Conservation (phyloP, 2,329 filamentous ascomycete genomes). For the Trichoderma sp. region DNA sequence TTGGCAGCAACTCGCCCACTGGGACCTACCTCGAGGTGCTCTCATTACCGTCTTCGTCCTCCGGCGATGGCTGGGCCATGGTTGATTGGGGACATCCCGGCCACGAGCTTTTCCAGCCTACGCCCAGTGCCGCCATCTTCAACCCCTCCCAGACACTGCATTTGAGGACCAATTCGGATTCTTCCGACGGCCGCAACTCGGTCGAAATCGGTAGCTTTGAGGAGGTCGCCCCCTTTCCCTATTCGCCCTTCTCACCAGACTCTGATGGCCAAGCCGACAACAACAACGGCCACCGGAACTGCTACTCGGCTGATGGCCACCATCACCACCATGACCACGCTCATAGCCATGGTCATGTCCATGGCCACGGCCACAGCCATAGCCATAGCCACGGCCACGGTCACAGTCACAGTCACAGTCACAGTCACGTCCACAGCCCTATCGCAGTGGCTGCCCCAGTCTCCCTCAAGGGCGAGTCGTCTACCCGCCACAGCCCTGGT, state of each 20-base stretch:
- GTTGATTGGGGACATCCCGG: constrained; percentile 75
- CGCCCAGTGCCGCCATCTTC: constrained; percentile 72
- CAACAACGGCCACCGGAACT: constrained; percentile 61
- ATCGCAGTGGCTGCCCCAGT: constrained; percentile 69
- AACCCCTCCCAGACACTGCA: constrained; percentile 91
- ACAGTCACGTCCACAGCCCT: constrained; percentile 51
- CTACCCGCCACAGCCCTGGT: constrained; percentile 59
- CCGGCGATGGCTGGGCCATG: constrained; percentile 84
- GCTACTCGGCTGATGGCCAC: constrained; percentile 60
- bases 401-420: constrained; percentile 52
- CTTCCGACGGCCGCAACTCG: constrained; percentile 70
- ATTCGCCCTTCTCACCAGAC: constrained; percentile 78
- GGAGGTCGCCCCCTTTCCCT: constrained; percentile 70
- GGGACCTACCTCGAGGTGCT: constrained; percentile 77
- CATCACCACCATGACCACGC: constrained; percentile 49
- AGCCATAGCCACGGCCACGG: constrained; percentile 57
- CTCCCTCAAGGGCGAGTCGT: constrained; percentile 61
- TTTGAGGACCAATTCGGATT: constrained; percentile 83
- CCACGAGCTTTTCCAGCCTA: constrained; percentile 59
- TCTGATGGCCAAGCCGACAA: constrained; percentile 74
- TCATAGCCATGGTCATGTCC: constrained; percentile 59
- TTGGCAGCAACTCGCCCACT: constrained; percentile 51
- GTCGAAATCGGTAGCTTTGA: constrained; percentile 78
- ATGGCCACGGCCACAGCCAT: constrained; percentile 52
- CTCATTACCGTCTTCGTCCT: constrained; percentile 77